Conservation (phyloP, 371 early-diverging fungal species). For the Mortierella sp. region DNA sequence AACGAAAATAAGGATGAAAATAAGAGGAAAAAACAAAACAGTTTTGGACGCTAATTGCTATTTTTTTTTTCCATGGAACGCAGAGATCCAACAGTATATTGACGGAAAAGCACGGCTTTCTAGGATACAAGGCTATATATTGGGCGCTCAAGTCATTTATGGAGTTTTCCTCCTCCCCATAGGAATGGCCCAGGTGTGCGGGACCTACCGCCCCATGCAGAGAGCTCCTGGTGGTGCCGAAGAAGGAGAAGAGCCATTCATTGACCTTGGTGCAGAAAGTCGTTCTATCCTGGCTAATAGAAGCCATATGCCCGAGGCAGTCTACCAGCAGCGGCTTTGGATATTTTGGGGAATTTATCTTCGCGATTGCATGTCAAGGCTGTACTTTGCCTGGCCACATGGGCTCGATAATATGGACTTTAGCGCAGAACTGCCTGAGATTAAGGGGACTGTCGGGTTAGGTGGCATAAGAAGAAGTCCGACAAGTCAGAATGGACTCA, state of each 20-base stretch:
- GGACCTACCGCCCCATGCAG: conserved; percentile 19
- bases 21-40: background rate
- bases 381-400: conserved; percentile 43
- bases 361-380: conserved; percentile 32
- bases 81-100: conserved; percentile 38
- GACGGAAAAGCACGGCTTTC: conserved; percentile 29
- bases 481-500: background rate
- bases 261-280: conserved; percentile 21
- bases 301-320: conserved; percentile 25
- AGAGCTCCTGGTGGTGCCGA: background rate
- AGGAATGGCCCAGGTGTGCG: conserved; percentile 23
- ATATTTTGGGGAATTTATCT: conserved; percentile 45
- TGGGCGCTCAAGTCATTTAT: conserved; percentile 45
- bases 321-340: conserved; percentile 43
- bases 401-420: conserved; percentile 29
- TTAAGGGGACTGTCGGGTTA: conserved; percentile 31
- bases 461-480: conserved; percentile 7
- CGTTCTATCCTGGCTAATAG: conserved; percentile 5
- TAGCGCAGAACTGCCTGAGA: conserved; percentile 38
- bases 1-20: background rate
- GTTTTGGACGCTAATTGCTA: background rate
- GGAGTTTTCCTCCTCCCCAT: conserved; percentile 29
- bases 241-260: conserved; percentile 4
- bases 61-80: background rate
- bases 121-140: conserved; percentile 21